A percentile compares a stretch with the other conserved stretches of the same genome.
Conservation (phyloP, 352 stramenopile species). For the Detonula confervacea region DNA sequence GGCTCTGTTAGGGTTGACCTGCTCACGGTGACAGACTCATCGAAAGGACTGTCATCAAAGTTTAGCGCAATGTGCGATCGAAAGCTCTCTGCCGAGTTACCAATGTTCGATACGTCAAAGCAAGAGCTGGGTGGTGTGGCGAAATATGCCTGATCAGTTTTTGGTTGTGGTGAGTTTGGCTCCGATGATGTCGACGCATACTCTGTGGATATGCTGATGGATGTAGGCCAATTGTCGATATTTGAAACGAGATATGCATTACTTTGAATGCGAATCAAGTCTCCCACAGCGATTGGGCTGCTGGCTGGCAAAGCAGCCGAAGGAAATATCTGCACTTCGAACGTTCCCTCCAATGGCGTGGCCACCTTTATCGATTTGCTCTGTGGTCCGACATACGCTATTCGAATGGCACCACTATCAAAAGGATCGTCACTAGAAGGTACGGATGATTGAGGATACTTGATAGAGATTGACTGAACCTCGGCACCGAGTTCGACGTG, state of each 20-base stretch:
- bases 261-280: constrained; percentile 72
- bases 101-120: constrained; percentile 81
- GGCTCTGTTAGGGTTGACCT: constrained; percentile 63
- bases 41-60: constrained; percentile 78
- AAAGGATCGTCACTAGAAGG: constrained; percentile 68
- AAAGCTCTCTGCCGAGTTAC: constrained; percentile 81
- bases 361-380: constrained; percentile 58
- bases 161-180: constrained; percentile 42
- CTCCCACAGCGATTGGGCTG: constrained; percentile 45
- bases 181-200: constrained; percentile 70
- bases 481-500: constrained; percentile 90
- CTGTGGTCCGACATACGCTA: constrained; percentile 77
- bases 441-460: constrained; percentile 43
- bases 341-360: constrained; percentile 49
- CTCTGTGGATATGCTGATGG: constrained; percentile 49
- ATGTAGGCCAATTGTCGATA: constrained; percentile 51
- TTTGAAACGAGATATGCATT: constrained; percentile 63
- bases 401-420: constrained; percentile 85
- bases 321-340: constrained; percentile 48
- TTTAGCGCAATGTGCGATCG: constrained; percentile 85
- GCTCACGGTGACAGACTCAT: constrained; percentile 83
- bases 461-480: constrained; percentile 90
- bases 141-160: constrained; percentile 60
- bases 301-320: constrained; percentile 31
- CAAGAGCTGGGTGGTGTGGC: constrained; percentile 63